phyloP scores from a whole-genome alignment of 257 asterid genomes.

The Solanum sparsipilum region DNA sequence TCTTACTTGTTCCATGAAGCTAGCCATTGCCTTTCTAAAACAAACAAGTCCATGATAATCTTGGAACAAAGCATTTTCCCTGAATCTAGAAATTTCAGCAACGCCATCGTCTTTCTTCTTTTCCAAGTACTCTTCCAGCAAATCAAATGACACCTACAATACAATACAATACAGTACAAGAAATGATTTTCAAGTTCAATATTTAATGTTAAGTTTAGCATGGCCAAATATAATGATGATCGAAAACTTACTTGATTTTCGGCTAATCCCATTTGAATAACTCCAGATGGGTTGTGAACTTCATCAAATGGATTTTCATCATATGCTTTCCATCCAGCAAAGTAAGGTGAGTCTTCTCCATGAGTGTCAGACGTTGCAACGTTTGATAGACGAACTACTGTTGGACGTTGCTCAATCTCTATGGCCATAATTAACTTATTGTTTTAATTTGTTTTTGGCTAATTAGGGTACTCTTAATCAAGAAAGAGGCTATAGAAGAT shows the following conservation, averaged over 20 bases:
- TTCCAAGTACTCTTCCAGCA: constrained; percentile 57
- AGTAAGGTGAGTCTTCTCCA: constrained; percentile 84
- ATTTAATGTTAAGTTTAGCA: background rate
- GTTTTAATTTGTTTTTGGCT: too few species aligned
- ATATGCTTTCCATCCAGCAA: constrained; percentile 92
- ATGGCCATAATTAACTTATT: constrained; percentile 18
- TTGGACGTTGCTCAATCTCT: constrained; percentile 11
- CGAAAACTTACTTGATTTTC: constrained; percentile 55
- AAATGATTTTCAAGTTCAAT: background rate
- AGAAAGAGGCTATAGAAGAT: background rate
- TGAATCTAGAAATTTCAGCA: constrained; percentile 27
- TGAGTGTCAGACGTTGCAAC: constrained; percentile 64
- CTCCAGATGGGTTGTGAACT: constrained; percentile 47
- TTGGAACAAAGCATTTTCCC: constrained; percentile 83
- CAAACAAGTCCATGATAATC: constrained; percentile 83
- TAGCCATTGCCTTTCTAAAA: constrained; percentile 86
- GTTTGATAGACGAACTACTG: constrained; percentile 33
- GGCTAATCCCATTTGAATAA: constrained; percentile 89
- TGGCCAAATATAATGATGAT: background rate
- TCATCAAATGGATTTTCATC: constrained; percentile 74
- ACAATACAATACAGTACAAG: background rate
- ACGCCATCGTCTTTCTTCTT: constrained; percentile 23
- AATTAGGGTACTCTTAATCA: too few species aligned
- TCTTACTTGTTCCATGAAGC: constrained; percentile 76
- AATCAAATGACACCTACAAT: constrained; percentile 71